Evolutionary conservation across 108 stramenopile genomes (phyloP).

Genomic region (Cylindrotheca closterium): DNA sequence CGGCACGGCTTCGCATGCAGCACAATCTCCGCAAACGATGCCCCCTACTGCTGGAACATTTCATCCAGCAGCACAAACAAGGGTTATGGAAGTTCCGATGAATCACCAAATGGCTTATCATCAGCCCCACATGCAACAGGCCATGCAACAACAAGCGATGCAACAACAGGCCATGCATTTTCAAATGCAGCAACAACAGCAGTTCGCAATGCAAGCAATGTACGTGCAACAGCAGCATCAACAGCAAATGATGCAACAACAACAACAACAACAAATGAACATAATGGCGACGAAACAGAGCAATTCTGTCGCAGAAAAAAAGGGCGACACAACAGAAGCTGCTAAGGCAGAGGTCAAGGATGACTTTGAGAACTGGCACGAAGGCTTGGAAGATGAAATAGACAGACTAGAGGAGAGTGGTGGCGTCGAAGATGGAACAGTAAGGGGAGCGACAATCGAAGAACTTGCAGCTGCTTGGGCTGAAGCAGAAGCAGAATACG

Average conservation of each 20-base stretch:
- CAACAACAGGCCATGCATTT: constrained; percentile 50
- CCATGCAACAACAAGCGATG: constrained; percentile 28
- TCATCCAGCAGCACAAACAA: too few relatives aligned
- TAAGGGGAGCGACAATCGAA: constrained; percentile 63
- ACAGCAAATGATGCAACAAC: constrained; percentile 24
- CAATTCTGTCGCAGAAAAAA: constrained; percentile 6
- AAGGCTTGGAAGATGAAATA: constrained; percentile 21
- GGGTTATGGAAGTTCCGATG: too few relatives aligned
- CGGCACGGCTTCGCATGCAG: neutral
- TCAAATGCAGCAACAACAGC: constrained; percentile 62
- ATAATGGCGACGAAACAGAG: neutral
- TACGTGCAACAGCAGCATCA: constrained; percentile 16
- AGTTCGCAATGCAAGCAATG: constrained; percentile 42
- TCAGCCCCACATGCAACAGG: constrained; percentile 19
- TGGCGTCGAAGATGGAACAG: constrained; percentile 8
- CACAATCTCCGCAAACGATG: too few relatives aligned
- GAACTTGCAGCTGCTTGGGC: constrained; percentile 78
- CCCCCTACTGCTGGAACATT: too few relatives aligned
- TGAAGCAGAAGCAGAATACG: constrained; percentile 71
- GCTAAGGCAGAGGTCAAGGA: constrained; percentile 7
- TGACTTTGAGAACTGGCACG: constrained; percentile 23
- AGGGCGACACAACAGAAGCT: constrained; percentile 13
- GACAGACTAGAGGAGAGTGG: constrained; percentile 8
- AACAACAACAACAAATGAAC: constrained; percentile 2
- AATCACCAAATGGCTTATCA: constrained; percentile 10